Evolutionary conservation across 805 yeast genomes (phyloP), one percentile per base, ranked within the genome.

Genomic region (Deakozyma indianensis): DNA sequence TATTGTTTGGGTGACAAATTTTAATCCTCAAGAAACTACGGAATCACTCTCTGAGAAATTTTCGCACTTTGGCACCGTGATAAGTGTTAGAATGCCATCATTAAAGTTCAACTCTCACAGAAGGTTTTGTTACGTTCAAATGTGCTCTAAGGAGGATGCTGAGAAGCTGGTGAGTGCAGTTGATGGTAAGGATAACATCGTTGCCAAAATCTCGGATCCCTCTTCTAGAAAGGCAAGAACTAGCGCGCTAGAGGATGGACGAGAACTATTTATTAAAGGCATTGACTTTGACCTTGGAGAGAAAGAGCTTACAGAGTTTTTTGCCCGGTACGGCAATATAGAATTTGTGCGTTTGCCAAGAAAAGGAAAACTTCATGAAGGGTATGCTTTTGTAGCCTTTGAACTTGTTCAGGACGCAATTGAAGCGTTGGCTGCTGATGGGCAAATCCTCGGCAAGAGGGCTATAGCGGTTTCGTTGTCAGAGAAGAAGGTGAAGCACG

Each of bases 121-220:
- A 5, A 21, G 45, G 25, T 47, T 47, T 22, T 42, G 47, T 32
- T 47, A 47, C 23, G 43, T 47, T 14, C 49, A 47, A 27, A 38
- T 23, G 15, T 28, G 40, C 18, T 27, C 42, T 4, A 38, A 43
- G 2, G 16, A 25, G 25, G 45, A 42, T 3, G 49, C 49, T n/a
- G 16, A 41, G 21, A 4, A 5, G 2, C 41, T 41, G 3, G 25
- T 42, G 7, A 24, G 23, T 14, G 32, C n/a, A 2, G 16, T 29
- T 4, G 27, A 41, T 16, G 35, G 32, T 21, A 5, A 23, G 2
- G 24, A 23, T 1, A 42, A 32, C 9, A 11, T 44, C 3, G 43
- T 38, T 7, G 49, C 40, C 3, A 42, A 42, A 35, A 18, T 44
- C 3, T 44, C 47, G 11, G 47, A 47, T 24, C 49, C 49, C 7